Percentiles rank a stretch among this genome's conserved stretches.
Conservation (phyloP, 2,329 filamentous ascomycete genomes). For the Penicillium sp. region DNA sequence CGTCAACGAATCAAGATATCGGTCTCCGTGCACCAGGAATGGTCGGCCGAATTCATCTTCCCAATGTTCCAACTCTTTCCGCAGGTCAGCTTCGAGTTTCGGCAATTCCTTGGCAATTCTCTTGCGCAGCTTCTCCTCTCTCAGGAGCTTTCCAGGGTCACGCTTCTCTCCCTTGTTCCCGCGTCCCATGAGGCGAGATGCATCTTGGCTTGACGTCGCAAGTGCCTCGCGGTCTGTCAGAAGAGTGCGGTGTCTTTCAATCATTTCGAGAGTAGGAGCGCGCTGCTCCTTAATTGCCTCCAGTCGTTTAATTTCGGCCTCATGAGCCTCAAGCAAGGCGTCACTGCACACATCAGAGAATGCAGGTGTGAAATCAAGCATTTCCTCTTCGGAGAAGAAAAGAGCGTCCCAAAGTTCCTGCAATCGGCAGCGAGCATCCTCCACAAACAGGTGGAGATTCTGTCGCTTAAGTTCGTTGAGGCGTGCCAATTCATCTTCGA, state of each 20-base stretch:
- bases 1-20: constrained; percentile 76
- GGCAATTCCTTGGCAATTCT: constrained; percentile 91
- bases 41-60: constrained; percentile 90
- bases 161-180: constrained; percentile 88
- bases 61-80: constrained; percentile 71
- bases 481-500: constrained; percentile 77
- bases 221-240: constrained; percentile 81
- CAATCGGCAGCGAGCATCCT: constrained; percentile 80
- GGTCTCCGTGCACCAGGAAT: constrained; percentile 84
- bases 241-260: constrained; percentile 74
- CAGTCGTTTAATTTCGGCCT: constrained; percentile 75
- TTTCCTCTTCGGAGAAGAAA: constrained; percentile 95
- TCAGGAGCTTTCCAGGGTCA: constrained; percentile 82
- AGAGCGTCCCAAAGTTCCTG: constrained; percentile 92
- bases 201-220: constrained; percentile 83
- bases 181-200: constrained; percentile 81
- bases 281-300: constrained; percentile 79
- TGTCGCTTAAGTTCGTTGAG: constrained; percentile 89
- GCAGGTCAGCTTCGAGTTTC: constrained; percentile 77
- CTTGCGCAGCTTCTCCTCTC: constrained; percentile 98
- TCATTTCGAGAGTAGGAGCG: constrained; percentile 67
- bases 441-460: constrained; percentile 90
- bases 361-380: constrained; percentile 93
- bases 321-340: constrained; percentile 85
- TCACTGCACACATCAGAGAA: constrained; percentile 97